Base-by-base conservation (phyloP, 2,329 filamentous ascomycete species). In the Zasmidium citrigriseum region DNA sequence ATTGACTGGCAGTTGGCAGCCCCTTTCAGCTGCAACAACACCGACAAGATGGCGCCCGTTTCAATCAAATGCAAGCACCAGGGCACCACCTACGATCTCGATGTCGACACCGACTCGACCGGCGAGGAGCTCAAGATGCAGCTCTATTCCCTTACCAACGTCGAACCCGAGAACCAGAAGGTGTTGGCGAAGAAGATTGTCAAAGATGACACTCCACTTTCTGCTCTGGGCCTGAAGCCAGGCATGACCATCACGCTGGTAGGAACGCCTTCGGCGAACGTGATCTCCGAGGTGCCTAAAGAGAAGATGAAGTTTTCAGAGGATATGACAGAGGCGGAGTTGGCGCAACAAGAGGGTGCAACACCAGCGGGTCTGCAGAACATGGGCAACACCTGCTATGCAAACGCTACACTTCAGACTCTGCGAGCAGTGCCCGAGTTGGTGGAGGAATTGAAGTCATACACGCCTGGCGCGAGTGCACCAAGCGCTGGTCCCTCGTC, bases 71-170 rank as follows among this genome's bases (percentile, higher is more conserved):
- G 99, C 67, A 98, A 96, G 78, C 93, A 99, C 75, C 88, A 92
- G 73, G 93, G 93, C 79, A 97, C 95, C 76, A 93, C 93, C 75
- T 89, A 98, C 80, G 88, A 98, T 72, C 85, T 99, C 74, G 93
- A 98, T 62, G 86, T 99, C 70, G 93, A 98, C 73, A 83, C 90
- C 46, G 82, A 85, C 23, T 88, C 90, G 47, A 91, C 87, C 62
- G 95, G 95, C 76, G 92, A 97, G 76, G 90, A 90, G 57, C 91
- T 99, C 81, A 99, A 98, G 76, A 91, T 90, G 71, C 95, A 98
- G 76, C 85, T 99, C 58, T 99, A 89, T 80, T 97, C 93, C 63
- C 82, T 99, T 56, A 99, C 95, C 48, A 92, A 91, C 61, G 95
- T 99, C 72, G 95, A 98, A 74, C 95, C 95, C 64, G 91, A 96